A percentile compares a stretch with the other conserved stretches of the same genome.
Conservation (phyloP, 2,329 filamentous ascomycete species). For the Hymenoscyphus albidus region DNA sequence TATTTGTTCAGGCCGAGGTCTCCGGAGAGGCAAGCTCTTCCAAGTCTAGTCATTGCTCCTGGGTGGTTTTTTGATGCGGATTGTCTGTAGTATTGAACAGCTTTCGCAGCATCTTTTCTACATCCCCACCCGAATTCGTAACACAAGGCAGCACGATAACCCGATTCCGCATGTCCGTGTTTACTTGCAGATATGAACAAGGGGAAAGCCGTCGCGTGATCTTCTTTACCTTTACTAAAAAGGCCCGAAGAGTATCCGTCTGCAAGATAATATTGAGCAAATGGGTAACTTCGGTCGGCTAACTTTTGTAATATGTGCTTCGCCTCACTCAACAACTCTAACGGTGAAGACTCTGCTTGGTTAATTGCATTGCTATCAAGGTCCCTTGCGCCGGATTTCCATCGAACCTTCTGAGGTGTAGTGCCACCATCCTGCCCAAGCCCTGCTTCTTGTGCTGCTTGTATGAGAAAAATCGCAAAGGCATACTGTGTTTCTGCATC, state of each 20-base stretch:
- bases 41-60: slow-evolving; percentile 88
- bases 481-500: slow-evolving; percentile 90
- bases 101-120: slow-evolving; percentile 83
- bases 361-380: slow-evolving; percentile 46
- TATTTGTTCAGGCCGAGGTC: slow-evolving; percentile 85
- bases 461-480: slow-evolving; percentile 91
- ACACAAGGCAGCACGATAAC: slow-evolving; percentile 86
- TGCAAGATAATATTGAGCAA: slow-evolving; percentile 95
- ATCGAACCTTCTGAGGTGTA: slow-evolving; percentile 33
- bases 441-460: slow-evolving; percentile 77
- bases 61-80: slow-evolving; percentile 93
- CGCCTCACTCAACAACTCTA: slow-evolving; percentile 78
- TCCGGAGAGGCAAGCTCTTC: slow-evolving; percentile 82
- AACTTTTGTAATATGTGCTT: slow-evolving; percentile 84
- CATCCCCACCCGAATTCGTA: slow-evolving; percentile 99
- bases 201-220: slow-evolving; percentile 86
- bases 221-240: slow-evolving; percentile 91
- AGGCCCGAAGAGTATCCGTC: slow-evolving; percentile 92
- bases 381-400: slow-evolving; percentile 45
- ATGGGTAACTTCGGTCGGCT: slow-evolving; percentile 85
- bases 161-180: slow-evolving; percentile 94
- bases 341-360: slow-evolving; percentile 48
- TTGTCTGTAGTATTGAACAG: slow-evolving; percentile 86
- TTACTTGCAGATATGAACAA: slow-evolving; percentile 92
- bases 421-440: slow-evolving; percentile 46